Evolutionary conservation across 1,284 basidiomycete species (phyloP).

Genomic region (Trichosporon faecale): DNA sequence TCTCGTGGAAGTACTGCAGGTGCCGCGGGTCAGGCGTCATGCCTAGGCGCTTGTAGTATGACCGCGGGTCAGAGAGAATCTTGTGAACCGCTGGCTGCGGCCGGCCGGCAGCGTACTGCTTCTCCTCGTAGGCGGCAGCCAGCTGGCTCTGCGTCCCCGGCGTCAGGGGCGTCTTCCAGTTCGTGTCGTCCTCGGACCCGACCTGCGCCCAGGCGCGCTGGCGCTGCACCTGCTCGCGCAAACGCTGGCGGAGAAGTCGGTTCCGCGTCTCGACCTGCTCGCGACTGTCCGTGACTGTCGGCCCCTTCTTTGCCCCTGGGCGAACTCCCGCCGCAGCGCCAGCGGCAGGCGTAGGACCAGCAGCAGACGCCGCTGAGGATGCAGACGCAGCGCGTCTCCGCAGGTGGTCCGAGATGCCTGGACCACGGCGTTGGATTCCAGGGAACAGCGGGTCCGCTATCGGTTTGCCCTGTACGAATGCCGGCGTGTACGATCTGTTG

Average conservation of each 20-base stretch:
- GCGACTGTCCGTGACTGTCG: neutral
- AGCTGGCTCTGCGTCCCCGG: neutral
- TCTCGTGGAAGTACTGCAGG: slow-evolving; percentile 13
- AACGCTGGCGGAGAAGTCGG: neutral
- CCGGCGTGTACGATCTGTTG: neutral
- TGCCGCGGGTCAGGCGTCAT: slow-evolving; percentile 13
- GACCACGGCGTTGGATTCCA: neutral
- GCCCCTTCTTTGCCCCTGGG: neutral
- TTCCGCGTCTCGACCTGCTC: slow-evolving; percentile 5
- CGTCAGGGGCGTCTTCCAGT: neutral
- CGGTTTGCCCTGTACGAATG: neutral
- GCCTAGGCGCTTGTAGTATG: slow-evolving; percentile 20
- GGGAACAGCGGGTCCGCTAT: slow-evolving; percentile 8
- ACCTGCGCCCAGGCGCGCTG: neutral
- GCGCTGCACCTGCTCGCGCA: neutral
- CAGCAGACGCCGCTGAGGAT: neutral
- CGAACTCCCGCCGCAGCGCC: neutral
- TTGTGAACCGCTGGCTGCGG: neutral
- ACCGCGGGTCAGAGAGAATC: slow-evolving; percentile 16
- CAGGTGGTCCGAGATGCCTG: neutral
- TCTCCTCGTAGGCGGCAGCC: slow-evolving; percentile 1
- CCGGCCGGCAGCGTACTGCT: neutral
- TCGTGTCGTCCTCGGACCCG: neutral
- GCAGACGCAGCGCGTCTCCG: neutral
- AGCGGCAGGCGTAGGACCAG: neutral